phyloP scores from a whole-genome alignment of 225 moss, liverwort and hornwort genomes.

The Pleurozium schreberi region DNA sequence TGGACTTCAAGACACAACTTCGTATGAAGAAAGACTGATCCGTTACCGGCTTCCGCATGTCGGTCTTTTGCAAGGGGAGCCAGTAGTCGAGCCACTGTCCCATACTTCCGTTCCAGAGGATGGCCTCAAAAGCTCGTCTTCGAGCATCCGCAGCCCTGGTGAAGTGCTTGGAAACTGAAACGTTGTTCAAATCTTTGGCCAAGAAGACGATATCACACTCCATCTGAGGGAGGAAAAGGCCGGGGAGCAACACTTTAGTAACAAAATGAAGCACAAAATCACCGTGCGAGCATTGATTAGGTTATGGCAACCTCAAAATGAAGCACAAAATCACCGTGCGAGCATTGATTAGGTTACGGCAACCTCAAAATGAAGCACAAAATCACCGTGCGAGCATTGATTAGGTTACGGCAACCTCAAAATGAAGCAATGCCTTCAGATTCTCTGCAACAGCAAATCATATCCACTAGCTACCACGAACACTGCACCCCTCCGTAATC shows the following conservation, averaged over 20 bases:
- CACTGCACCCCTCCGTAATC: neutral
- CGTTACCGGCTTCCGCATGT: conserved; percentile 22
- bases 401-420: neutral
- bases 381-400: neutral
- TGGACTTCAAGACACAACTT: neutral
- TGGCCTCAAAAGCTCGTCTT: conserved; percentile 46
- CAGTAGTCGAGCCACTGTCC: conserved; percentile 91
- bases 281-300: neutral
- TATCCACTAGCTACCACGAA: neutral
- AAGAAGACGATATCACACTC: conserved; percentile 60
- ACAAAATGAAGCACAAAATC: neutral
- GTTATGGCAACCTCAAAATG: neutral
- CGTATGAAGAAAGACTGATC: neutral
- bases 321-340: neutral
- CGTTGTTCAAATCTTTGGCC: conserved; percentile 30
- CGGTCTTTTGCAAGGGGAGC: conserved; percentile 36
- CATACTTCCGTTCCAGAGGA: conserved; percentile 60
- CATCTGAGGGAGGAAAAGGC: conserved; percentile 16
- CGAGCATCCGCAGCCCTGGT: conserved; percentile 31
- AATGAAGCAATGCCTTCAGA: neutral
- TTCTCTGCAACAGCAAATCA: neutral
- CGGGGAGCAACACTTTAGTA: neutral
- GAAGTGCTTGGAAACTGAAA: conserved; percentile 3
- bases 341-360: neutral
- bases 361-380: neutral